Percentiles rank a stretch among this genome's conserved stretches.
Evolutionary conservation across 495 filamentous ascomycete species (phyloP).

Genomic region (Aspergillus sclerotiicarbonarius): DNA sequence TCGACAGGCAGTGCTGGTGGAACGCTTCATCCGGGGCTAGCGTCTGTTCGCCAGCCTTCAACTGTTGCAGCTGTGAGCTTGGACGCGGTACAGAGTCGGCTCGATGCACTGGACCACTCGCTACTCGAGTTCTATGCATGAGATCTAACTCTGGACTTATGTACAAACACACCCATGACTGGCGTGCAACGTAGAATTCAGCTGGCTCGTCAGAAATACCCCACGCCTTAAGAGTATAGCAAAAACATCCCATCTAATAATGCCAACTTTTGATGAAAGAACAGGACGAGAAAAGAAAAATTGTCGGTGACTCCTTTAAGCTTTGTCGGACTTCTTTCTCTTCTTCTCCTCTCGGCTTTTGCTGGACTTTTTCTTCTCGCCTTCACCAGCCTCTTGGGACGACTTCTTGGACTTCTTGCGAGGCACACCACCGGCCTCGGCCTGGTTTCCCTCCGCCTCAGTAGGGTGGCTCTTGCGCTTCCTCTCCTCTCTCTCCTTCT

Average conservation of each 20-base stretch:
- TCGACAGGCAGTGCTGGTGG: too few relatives aligned
- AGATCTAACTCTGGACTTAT: constrained; percentile 10
- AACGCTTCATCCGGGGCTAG: background rate
- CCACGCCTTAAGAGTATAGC: background rate
- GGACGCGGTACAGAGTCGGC: background rate
- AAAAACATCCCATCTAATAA: background rate
- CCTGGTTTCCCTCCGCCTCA: constrained; percentile 34
- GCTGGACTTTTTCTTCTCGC: constrained; percentile 36
- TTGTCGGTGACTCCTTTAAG: constrained; percentile 1
- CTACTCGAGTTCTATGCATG: background rate
- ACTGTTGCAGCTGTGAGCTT: background rate
- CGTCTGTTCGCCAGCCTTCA: background rate
- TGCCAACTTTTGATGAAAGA: constrained; percentile 13
- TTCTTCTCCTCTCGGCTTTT: constrained; percentile 45
- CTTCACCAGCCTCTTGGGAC: constrained; percentile 21
- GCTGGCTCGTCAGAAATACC: background rate
- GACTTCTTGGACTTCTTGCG: constrained; percentile 49
- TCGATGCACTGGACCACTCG: background rate
- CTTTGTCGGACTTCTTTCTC: constrained; percentile 43
- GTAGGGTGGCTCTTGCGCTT: constrained; percentile 43
- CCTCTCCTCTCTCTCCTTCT: constrained; percentile 33
- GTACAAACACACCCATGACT: constrained; percentile 1
- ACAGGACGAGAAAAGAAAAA: constrained; percentile 5
- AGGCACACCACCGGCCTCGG: constrained; percentile 18
- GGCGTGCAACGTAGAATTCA: background rate